A percentile compares a stretch with the other conserved stretches of the same genome.
phyloP scores from a whole-genome alignment of 805 yeast species.

The Diddensiella santjacobensis region DNA sequence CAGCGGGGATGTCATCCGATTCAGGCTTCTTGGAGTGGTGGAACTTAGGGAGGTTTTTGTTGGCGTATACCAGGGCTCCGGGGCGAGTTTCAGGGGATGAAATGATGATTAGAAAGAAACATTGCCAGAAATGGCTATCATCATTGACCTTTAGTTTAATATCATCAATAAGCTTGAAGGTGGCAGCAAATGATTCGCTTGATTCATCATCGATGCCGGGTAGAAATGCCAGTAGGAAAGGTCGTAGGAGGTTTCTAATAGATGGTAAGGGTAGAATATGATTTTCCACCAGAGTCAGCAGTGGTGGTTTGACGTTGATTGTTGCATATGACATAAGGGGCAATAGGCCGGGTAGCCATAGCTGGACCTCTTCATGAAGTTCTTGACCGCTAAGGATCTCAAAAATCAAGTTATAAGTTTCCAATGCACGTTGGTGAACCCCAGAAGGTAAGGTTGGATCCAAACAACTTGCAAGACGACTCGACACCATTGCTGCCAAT shows the following conservation, averaged over 20 bases:
- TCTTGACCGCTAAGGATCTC: conserved; percentile 53
- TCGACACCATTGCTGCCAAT: conserved; percentile 65
- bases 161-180: conserved; percentile 55
- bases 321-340: conserved; percentile 88
- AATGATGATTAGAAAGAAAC: conserved; percentile 68
- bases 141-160: conserved; percentile 56
- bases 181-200: conserved; percentile 69
- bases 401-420: conserved; percentile 70
- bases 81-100: conserved; percentile 73
- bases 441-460: conserved; percentile 87
- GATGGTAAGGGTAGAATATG: conserved; percentile 52
- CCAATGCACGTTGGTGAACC: conserved; percentile 85
- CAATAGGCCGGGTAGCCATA: conserved; percentile 92
- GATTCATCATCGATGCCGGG: conserved; percentile 94
- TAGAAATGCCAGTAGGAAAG: conserved; percentile 67
- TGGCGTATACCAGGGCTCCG: conserved; percentile 80
- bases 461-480: conserved; percentile 71
- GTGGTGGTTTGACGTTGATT: conserved; percentile 77
- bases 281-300: conserved; percentile 58
- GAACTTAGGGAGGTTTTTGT: conserved; percentile 60
- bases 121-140: conserved; percentile 83
- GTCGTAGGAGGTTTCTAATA: conserved; percentile 56
- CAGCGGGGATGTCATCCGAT: conserved; percentile 34
- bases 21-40: conserved; percentile 2
- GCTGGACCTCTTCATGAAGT: conserved; percentile 51